phyloP scores from a whole-genome alignment of 768 basidiomycete genomes.

The Amanita subjunquillea region DNA sequence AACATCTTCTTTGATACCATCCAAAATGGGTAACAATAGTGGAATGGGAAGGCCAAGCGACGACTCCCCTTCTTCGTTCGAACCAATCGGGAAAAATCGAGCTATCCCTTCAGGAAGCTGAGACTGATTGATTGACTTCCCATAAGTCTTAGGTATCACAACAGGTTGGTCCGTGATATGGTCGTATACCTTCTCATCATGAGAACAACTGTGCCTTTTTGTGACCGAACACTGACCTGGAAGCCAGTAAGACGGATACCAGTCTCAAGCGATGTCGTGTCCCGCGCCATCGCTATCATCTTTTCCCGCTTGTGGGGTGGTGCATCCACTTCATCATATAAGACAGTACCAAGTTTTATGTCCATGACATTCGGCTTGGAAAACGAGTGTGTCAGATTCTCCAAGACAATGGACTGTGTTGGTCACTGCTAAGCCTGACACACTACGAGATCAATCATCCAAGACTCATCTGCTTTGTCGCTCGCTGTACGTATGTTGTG shows the following conservation, averaged over 20 bases:
- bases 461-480: conserved; percentile 35
- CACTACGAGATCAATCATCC: not conserved
- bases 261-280: conserved; percentile 64
- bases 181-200: conserved; percentile 55
- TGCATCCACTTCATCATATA: conserved; percentile 60
- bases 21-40: conserved; percentile 48
- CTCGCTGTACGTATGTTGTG: not conserved
- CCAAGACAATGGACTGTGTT: conserved; percentile 68
- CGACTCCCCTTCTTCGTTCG: conserved; percentile 4
- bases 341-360: conserved; percentile 83
- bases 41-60: conserved; percentile 44
- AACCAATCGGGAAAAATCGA: conserved; percentile 63
- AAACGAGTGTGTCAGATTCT: conserved; percentile 73
- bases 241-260: conserved; percentile 86
- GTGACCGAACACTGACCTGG: conserved; percentile 45
- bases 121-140: conserved; percentile 57
- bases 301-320: conserved; percentile 64
- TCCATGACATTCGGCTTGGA: conserved; percentile 80
- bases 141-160: conserved; percentile 65
- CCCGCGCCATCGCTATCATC: conserved; percentile 61
- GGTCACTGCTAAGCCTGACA: not conserved
- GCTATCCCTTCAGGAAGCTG: conserved; percentile 72
- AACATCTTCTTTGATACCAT: conserved; percentile 41
- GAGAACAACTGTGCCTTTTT: not conserved
- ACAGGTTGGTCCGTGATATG: conserved; percentile 43